A percentile compares a stretch with the other conserved stretches of the same genome.
Evolutionary conservation across 345 rosid genomes (phyloP).

Genomic region (Pugionium dolabratum): DNA sequence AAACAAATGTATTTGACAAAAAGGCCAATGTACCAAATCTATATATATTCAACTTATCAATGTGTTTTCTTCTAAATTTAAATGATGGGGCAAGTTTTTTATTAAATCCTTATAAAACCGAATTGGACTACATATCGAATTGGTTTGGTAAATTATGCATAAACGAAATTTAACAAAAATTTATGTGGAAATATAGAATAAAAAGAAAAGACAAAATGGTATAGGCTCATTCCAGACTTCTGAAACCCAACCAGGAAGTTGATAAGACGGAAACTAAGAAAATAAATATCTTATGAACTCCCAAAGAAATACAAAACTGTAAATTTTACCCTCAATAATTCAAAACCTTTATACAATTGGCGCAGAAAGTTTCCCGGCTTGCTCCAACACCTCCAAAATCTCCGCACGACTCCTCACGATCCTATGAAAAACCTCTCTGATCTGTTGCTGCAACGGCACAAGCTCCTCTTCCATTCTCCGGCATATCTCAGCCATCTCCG

Average conservation of each 20-base stretch:
- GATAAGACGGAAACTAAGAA: constrained; percentile 2
- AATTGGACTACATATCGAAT: not conserved
- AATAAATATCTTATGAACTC: constrained; percentile 23
- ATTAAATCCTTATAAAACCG: not conserved
- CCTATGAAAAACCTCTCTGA: constrained; percentile 91
- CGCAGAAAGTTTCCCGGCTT: constrained; percentile 50
- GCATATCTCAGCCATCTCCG: constrained; percentile 75
- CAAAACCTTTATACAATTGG: constrained; percentile 34
- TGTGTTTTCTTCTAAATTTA: too few species aligned
- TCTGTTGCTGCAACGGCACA: constrained; percentile 81
- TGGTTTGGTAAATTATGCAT: constrained; percentile 4
- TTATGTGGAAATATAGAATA: not conserved
- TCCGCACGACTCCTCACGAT: constrained; percentile 86
- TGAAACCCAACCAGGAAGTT: constrained; percentile 17
- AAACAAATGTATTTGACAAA: too few species aligned
- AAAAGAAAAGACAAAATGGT: not conserved
- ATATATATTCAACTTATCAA: too few species aligned
- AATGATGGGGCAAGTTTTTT: too few species aligned
- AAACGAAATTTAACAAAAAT: constrained; percentile 1
- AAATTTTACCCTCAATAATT: constrained; percentile 20
- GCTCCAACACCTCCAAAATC: constrained; percentile 67
- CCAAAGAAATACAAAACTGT: constrained; percentile 25
- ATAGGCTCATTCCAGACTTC: constrained; percentile 9
- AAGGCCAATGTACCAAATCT: too few species aligned
- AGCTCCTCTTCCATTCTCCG: constrained; percentile 79